Percentiles rank a stretch among this genome's conserved stretches.
Evolutionary conservation across 179 eudicot species (phyloP).

Genomic region (Gypsophila paniculata): DNA sequence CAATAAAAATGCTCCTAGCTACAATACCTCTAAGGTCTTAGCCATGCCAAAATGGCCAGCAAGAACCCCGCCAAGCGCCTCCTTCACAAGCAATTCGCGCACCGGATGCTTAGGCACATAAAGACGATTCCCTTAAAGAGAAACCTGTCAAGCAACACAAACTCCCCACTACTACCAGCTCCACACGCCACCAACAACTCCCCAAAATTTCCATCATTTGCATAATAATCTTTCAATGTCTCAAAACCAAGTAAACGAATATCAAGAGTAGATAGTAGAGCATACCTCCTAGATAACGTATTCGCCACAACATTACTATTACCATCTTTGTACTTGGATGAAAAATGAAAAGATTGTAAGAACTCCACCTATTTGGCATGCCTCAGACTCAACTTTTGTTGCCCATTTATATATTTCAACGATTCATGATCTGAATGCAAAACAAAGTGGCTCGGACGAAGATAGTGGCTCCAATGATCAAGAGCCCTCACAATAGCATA

Average conservation of each 20-base stretch:
- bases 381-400: background rate
- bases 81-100: background rate
- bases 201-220: too few species aligned
- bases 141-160: too few species aligned
- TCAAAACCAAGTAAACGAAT: background rate
- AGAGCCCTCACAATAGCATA: background rate
- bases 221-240: background rate
- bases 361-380: background rate
- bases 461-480: background rate
- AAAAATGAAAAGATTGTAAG: background rate
- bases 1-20: background rate
- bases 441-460: background rate
- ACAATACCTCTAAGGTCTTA: background rate
- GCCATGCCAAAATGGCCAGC: background rate
- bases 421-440: background rate
- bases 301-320: background rate
- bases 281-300: background rate
- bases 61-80: background rate
- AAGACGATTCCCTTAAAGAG: too few species aligned
- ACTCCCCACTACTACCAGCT: too few species aligned
- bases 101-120: too few species aligned
- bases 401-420: background rate
- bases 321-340: background rate
- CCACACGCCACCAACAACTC: too few species aligned
- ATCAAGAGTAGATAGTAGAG: background rate